Base-by-base conservation (phyloP, 352 stramenopile genomes). In the Phytophthora constricta region DNA sequence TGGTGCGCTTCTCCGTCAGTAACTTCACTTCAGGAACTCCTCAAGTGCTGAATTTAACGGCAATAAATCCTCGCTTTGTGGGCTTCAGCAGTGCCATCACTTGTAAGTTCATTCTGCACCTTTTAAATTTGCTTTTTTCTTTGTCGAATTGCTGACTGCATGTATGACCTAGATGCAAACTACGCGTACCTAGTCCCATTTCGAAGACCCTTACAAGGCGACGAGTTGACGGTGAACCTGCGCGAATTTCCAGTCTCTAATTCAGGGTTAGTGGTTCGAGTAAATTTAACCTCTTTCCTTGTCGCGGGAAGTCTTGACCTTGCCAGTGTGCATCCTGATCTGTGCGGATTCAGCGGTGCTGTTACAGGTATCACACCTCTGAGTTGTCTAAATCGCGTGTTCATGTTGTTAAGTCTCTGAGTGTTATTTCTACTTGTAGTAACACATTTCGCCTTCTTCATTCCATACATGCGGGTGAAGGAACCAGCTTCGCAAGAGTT, bases 241-340 rank as follows among this genome's bases (percentile, higher is more conserved):
- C 80, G 84, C 39, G 83, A 95, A 59, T 92, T 95, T 43, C 81
- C 84, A 4, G 83, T 84, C 14, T 70, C 76, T 0, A 90, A 80
- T 56, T 91, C 86, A 2, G 86, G 86, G 3, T 41, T 89, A 22
- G 56, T 93, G 17, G 80, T 90, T 9, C 78, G 79, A 43, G 55
- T 93, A 3, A 70, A 92, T 11, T 62, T 95, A 23, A 69, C 37
- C 25, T 80, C 65, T 0, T 95, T 93, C 37, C 14, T 56, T 2
- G 63, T 73, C 4, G 65, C 62, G 0, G 73, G 76, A 1, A 82
- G 67, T 31, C 60, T 95, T n/a, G 82, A 95, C 28, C 78, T 95
- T 17, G 51, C 81, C 5, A 22, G 14, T 2, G 52, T 77, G 10
- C 71, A 91, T 27, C 72, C 72, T 1, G 68, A 83, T 5, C 65